Evolutionary conservation across 1,139 yeast genomes (phyloP), one percentile per base, ranked within the genome.

Genomic region (Saccharomycopsis hybrid): DNA sequence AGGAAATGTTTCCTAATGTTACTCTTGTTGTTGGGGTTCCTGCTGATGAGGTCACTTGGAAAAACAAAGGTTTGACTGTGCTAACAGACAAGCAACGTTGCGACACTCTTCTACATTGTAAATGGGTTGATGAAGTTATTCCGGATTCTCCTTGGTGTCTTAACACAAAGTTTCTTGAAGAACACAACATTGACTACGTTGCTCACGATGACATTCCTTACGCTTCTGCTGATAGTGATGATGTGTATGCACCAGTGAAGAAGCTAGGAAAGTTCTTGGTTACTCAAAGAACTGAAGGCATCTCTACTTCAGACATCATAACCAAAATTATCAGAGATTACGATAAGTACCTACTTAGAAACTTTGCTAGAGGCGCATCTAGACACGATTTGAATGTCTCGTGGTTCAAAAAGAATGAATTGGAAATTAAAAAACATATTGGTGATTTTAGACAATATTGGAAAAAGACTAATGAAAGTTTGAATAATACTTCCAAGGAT

Each of bases 181-280:
- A 84, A 60, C 96, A 92, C 68, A 72, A 81, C 51, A 88, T 92
- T 58, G 98, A 92, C 65, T 92, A 88, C 62, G 97, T 92, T 53
- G 98, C 98, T 3, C 98, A 92, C 67, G 98, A 92, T 67, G 98
- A 92, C 65, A 71, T 89, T 57, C 98, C 98, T 0, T 92, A 92
- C 65, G 96, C 88, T 1, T 82, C 94, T 31, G 80, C 79, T 13
- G 96, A 84, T 54, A 75, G 82, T 44, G 97, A 87, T 64, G 98
- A 92, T 65, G 89, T 92, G 50, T 92, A 92, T 69, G 82, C 79
- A 64, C 96, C 97, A 9, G 85, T 92, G 61, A 92, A 94, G 64
- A 86, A 85, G 63, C 73, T 73, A 63, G 98, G 98, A 1, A 86
- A 78, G 83, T 92, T 92, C 61, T 72, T 94, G 58, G 85, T 95